phyloP scores from a whole-genome alignment of 1,284 basidiomycete species.

The Inonotus obliquus region DNA sequence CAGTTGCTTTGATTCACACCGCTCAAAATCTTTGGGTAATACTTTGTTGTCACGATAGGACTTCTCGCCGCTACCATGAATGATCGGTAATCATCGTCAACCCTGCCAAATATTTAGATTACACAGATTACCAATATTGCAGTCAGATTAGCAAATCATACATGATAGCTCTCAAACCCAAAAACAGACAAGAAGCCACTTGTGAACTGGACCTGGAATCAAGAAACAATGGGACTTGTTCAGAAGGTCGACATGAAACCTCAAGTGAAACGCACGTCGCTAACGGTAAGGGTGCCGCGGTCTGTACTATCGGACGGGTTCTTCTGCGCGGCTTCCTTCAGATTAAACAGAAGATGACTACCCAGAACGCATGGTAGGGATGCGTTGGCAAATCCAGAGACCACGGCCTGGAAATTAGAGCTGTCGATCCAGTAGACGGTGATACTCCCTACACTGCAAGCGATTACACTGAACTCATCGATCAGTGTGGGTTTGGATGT shows the following conservation, averaged over 20 bases:
- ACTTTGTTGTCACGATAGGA: no score
- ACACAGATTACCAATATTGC: no score
- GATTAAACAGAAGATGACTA: constrained; percentile 11
- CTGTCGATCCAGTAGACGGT: constrained; percentile 6
- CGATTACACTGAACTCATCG: background rate
- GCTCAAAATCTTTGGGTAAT: no score
- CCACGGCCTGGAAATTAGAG: background rate
- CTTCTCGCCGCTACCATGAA: no score
- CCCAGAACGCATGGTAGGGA: constrained; percentile 7
- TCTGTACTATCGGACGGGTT: background rate
- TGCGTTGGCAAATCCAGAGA: constrained; percentile 6
- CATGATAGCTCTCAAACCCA: background rate
- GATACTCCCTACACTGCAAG: constrained; percentile 9
- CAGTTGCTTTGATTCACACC: no score
- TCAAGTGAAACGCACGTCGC: background rate
- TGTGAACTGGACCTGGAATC: background rate
- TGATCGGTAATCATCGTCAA: no score
- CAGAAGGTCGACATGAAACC: background rate
- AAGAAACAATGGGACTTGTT: background rate
- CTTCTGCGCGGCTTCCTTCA: constrained; percentile 2
- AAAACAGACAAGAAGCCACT: background rate
- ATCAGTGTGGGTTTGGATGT: background rate
- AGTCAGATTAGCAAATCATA: no score
- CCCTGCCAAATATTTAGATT: no score
- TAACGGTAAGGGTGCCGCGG: background rate